Evolutionary conservation across 345 rosid genomes (phyloP), one percentile per base, ranked within the genome.

Genomic region (Draba incana): DNA sequence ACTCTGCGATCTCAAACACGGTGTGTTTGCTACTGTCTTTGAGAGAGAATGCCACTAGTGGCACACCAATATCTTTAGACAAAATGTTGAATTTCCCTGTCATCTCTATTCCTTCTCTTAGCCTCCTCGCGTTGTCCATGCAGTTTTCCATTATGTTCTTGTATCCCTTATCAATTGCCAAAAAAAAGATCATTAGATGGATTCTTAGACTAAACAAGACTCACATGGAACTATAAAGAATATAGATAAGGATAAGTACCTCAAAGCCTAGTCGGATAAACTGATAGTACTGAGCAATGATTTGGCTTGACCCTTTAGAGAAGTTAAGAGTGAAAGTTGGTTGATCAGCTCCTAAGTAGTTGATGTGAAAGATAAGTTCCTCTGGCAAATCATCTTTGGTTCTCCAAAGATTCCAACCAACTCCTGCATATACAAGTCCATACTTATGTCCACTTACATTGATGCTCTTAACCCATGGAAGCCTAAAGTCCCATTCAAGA

Each of bases 261-360:
- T 88, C 93, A 12, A 76, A 72, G 43, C 96, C 97, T 37, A 88
- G 81, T 37, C 96, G 85, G 43, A 91, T 84, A 13, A 91, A 79
- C 73, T 91, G 97, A 47, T 88, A 88, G 72, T 88, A 90, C 39
- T 92, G 97, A 64, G 96, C 97, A 54, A 92, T 88, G 45, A 92
- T 84, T 71, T 88, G 96, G 60, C 88, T 86, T 0, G 97, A 87
- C 27, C 94, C 92, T 79, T 88, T 86, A 5, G 97, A 90, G 87
- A 90, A 90, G 77, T 90, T 88, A 57, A 90, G 94, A 33, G 97
- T 90, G 68, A 88, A 86, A 60, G 94, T 88, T 37, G 93, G 93
- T 71, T 84, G 93, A 78, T 87, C 90, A 38, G 90, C 57, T 47
- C 93, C 90, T 23, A 88, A 83, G 78, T 88, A 88, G 81, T 88